A percentile compares a stretch with the other conserved stretches of the same genome.
phyloP scores from a whole-genome alignment of 345 rosid genomes.

The Eucalyptus lansdowneana region DNA sequence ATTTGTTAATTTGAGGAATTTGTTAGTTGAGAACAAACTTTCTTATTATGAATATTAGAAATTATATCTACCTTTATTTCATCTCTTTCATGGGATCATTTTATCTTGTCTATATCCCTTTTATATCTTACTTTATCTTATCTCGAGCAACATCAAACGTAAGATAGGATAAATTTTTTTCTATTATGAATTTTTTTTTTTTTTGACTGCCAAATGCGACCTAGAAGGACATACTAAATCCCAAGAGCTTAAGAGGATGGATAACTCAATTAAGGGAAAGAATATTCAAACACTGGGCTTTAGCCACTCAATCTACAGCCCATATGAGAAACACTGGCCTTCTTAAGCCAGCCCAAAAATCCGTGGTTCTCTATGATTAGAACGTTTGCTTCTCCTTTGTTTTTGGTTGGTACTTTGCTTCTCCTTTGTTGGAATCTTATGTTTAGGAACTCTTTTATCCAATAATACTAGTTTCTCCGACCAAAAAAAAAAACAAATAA shows the following conservation, averaged over 20 bases:
- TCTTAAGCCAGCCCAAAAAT: background rate
- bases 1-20: too few relatives aligned
- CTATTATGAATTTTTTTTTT: too few relatives aligned
- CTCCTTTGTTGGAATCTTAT: background rate
- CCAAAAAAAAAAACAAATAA: too few relatives aligned
- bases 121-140: too few relatives aligned
- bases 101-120: too few relatives aligned
- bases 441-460: background rate
- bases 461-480: background rate
- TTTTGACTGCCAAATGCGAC: fast-evolving
- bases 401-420: background rate
- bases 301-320: background rate
- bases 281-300: background rate
- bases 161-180: fast-evolving
- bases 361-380: background rate
- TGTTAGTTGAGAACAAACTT: background rate
- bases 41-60: too few relatives aligned
- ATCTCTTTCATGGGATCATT: fast-evolving
- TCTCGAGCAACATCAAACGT: fast-evolving
- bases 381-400: background rate
- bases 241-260: background rate
- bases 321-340: background rate
- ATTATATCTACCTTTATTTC: fast-evolving
- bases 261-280: background rate
- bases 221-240: too few relatives aligned